phyloP scores from a whole-genome alignment of 2,329 filamentous ascomycete species.

The Lecanoromycetidae sp. region DNA sequence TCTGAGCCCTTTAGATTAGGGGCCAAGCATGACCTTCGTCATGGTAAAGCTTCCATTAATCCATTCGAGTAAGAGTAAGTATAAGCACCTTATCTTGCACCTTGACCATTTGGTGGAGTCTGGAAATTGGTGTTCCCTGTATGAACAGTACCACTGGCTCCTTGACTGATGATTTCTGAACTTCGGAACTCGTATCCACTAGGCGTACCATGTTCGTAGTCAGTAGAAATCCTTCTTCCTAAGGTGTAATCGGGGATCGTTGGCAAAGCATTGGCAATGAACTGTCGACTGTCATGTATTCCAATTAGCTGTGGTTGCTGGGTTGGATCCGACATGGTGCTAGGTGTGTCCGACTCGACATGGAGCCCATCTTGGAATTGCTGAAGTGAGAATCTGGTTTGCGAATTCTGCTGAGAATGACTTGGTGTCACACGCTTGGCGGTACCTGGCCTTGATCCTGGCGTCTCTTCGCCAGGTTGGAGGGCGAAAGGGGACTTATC shows the following conservation, averaged over 20 bases:
- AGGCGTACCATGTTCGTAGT: neutral
- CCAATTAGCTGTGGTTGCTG: neutral
- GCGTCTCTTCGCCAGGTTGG: slow-evolving; percentile 28
- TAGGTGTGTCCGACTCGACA: neutral
- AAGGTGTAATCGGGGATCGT: neutral
- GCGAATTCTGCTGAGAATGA: slow-evolving; percentile 24
- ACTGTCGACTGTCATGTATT: neutral
- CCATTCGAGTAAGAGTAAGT: too few species aligned
- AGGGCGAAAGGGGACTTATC: slow-evolving; percentile 36
- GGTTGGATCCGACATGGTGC: slow-evolving; percentile 12
- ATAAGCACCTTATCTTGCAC: neutral
- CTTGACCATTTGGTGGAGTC: slow-evolving; percentile 11
- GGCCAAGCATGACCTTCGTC: too few species aligned
- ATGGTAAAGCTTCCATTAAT: neutral
- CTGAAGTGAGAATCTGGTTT: slow-evolving; percentile 2
- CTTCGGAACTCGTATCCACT: neutral
- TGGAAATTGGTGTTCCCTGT: neutral
- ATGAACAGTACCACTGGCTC: neutral
- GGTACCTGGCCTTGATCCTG: slow-evolving; percentile 27
- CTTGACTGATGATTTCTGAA: neutral
- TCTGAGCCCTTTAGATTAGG: too few species aligned
- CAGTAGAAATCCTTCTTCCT: neutral
- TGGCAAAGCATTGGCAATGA: neutral
- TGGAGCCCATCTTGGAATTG: neutral
- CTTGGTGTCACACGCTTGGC: slow-evolving; percentile 25